These are phyloP conservation scores for Lithospermum erythrorhizon DNA, from an alignment of 257 asterid genomes.

Conservation along the genomic window DNA sequence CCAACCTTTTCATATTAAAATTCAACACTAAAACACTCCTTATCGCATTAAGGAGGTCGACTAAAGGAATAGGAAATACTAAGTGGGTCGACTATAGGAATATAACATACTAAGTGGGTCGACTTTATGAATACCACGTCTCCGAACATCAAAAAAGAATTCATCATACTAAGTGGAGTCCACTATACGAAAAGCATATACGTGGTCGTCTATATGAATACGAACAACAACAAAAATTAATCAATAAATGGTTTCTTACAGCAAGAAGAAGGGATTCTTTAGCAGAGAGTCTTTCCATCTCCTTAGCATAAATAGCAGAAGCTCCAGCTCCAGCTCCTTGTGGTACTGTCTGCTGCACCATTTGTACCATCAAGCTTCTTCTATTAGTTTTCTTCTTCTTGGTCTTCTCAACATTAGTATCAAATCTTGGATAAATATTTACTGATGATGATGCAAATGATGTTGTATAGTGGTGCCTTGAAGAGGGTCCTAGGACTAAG, in stretches of 20 bases:
- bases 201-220: no score
- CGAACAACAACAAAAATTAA: background rate
- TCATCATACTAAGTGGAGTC: background rate
- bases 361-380: constrained; percentile 20
- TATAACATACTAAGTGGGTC: no score
- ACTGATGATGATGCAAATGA: constrained; percentile 2
- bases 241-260: constrained; percentile 15
- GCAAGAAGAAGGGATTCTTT: constrained; percentile 88
- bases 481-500: background rate
- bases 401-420: constrained; percentile 5
- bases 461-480: background rate
- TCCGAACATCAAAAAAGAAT: no score
- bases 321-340: constrained; percentile 38
- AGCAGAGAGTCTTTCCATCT: constrained; percentile 87
- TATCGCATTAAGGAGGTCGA: no score
- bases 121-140: no score
- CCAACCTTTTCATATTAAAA: no score
- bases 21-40: no score
- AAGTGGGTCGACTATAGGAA: no score
- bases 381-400: constrained; percentile 6
- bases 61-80: no score
- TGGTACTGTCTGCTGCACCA: constrained; percentile 51
- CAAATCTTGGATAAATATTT: background rate
- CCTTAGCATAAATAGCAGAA: constrained; percentile 77
- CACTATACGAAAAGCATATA: background rate